Conservation (phyloP, 1,284 basidiomycete genomes). For the Cryptococcus sp. region DNA sequence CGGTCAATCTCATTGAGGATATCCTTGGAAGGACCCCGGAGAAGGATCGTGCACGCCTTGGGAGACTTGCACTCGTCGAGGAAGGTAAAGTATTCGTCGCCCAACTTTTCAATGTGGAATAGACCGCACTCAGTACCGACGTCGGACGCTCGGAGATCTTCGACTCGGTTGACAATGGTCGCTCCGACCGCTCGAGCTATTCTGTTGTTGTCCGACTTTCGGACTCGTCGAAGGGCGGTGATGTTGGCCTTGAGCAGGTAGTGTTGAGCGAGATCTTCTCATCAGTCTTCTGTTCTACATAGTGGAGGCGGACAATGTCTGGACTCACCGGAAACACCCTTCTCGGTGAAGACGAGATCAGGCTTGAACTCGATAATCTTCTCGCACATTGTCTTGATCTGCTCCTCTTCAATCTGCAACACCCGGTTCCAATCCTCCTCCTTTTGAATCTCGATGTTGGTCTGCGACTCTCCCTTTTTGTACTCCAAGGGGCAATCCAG, state of each 20-base stretch:
- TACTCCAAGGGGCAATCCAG: slow-evolving; percentile 97
- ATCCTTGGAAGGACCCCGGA: slow-evolving; percentile 97
- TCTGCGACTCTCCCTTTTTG: slow-evolving; percentile 98
- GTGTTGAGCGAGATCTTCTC: slow-evolving; percentile 84
- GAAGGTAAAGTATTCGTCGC: slow-evolving; percentile 99
- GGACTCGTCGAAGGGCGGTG: slow-evolving; percentile 85
- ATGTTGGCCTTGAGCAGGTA: slow-evolving; percentile 84
- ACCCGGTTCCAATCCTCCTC: slow-evolving; percentile 91
- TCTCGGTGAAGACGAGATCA: slow-evolving; percentile 93
- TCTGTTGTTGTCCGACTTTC: slow-evolving; percentile 98
- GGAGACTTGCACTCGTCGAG: slow-evolving; percentile 85
- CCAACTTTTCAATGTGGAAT: slow-evolving; percentile 95
- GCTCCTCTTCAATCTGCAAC: slow-evolving; percentile 95
- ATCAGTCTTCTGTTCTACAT: slow-evolving; percentile 11
- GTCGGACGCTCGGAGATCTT: slow-evolving; percentile 87
- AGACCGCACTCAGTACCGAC: slow-evolving; percentile 89
- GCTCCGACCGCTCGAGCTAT: slow-evolving; percentile 93
- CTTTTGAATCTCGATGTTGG: slow-evolving; percentile 96
- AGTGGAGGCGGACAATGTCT: not conserved
- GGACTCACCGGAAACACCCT: slow-evolving; percentile 80
- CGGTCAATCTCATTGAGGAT: slow-evolving; percentile 97
- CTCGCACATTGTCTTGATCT: slow-evolving; percentile 83
- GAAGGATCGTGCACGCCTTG: slow-evolving; percentile 95
- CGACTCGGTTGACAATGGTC: slow-evolving; percentile 93
- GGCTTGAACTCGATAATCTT: slow-evolving; percentile 91